Evolutionary conservation across 108 stramenopile genomes (phyloP).

Genomic region (Pelagomonas calceolata): DNA sequence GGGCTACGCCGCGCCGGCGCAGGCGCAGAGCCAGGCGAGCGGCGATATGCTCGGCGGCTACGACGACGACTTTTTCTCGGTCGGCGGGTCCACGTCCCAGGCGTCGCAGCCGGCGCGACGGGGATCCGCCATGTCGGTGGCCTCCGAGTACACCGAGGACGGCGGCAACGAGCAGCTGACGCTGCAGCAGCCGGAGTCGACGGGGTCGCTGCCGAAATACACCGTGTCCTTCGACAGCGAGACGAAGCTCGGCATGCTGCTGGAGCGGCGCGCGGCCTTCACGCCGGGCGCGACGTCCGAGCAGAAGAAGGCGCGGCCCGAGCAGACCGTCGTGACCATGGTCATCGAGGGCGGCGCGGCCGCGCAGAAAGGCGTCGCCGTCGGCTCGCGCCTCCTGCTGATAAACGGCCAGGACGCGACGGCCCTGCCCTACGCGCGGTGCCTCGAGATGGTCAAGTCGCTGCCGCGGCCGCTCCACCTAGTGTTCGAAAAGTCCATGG

Average conservation of each 20-base stretch:
- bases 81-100: no score
- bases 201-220: neutral
- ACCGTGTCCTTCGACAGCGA: constrained; percentile 5
- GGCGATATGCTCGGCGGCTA: no score
- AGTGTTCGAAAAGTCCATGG: constrained; percentile 17
- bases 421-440: neutral
- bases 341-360: constrained; percentile 27
- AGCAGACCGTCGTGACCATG: constrained; percentile 17
- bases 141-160: no score
- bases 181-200: no score
- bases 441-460: constrained; percentile 23
- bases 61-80: no score
- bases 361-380: constrained; percentile 19
- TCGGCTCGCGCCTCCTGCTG: constrained; percentile 23
- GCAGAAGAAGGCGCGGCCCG: neutral
- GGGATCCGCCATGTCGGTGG: no score
- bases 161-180: no score
- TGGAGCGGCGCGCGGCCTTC: constrained; percentile 29
- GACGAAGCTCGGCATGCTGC: constrained; percentile 31
- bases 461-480: constrained; percentile 21
- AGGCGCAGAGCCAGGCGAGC: no score
- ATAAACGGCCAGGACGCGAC: constrained; percentile 17
- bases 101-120: no score
- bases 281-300: constrained; percentile 11
- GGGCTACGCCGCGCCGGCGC: no score